A percentile compares a stretch with the other conserved stretches of the same genome.
phyloP scores from a whole-genome alignment of 495 filamentous ascomycete species.

The Hyaloscypha finlandica region DNA sequence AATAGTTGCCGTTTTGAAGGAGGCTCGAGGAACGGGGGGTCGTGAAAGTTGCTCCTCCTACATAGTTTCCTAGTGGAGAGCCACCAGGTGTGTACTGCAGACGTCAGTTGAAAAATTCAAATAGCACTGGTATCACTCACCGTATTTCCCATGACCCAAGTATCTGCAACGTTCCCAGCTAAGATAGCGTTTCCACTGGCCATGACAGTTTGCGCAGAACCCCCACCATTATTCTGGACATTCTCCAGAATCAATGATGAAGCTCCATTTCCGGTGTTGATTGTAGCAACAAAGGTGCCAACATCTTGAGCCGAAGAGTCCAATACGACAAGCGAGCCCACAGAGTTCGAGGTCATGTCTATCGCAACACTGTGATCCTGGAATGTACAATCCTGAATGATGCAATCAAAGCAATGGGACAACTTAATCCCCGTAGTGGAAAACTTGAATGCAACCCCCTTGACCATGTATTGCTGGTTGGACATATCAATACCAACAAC shows the following conservation, averaged over 20 bases:
- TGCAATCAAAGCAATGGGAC: not conserved
- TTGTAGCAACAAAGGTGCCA: not conserved
- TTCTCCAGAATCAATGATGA: slow-evolving; percentile 6
- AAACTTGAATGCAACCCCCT: not conserved
- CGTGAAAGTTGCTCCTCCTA: not conserved
- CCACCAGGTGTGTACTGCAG: slow-evolving; percentile 33
- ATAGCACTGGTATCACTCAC: not conserved
- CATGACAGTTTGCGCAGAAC: not conserved
- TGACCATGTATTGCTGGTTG: slow-evolving; percentile 2
- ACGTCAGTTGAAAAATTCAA: not conserved
- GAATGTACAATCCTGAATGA: not conserved
- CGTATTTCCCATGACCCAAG: slow-evolving; percentile 3
- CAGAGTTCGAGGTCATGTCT: not conserved
- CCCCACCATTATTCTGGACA: not conserved
- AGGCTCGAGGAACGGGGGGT: slow-evolving; percentile 24
- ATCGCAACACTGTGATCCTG: not conserved
- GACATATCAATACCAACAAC: slow-evolving; percentile 6
- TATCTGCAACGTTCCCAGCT: slow-evolving; percentile 3
- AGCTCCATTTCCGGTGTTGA: not conserved
- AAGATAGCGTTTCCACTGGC: not conserved
- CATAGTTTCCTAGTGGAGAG: not conserved
- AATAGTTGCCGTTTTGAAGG: slow-evolving; percentile 42
- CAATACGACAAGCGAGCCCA: slow-evolving; percentile 2
- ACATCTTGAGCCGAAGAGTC: slow-evolving; percentile 1
- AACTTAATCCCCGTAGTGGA: not conserved